Evolutionary conservation across 345 rosid genomes (phyloP).

Genomic region (Raphanus sativus): DNA sequence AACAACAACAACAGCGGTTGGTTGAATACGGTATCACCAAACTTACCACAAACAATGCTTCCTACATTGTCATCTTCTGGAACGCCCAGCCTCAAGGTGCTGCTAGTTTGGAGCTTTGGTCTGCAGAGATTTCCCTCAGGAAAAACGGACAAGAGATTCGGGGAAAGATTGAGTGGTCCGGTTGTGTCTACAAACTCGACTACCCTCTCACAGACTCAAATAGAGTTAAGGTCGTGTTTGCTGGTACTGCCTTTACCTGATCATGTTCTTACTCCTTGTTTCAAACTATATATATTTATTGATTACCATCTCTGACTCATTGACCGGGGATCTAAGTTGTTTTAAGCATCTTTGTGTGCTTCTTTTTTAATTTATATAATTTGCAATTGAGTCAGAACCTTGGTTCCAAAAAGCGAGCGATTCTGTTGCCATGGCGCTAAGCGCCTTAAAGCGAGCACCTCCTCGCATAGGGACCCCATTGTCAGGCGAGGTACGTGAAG

Average conservation of each 20-base stretch:
- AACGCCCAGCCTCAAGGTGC: neutral
- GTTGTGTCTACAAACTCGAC: neutral
- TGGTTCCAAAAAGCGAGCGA: no score
- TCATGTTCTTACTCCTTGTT: neutral
- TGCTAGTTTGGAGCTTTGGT: constrained; percentile 3
- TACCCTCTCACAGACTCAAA: neutral
- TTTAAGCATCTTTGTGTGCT: neutral
- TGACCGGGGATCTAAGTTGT: no score
- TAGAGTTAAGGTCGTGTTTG: neutral
- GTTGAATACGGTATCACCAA: neutral
- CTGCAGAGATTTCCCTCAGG: neutral
- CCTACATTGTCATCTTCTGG: constrained; percentile 2
- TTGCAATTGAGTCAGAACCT: neutral
- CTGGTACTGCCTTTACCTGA: neutral
- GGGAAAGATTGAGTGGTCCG: constrained; percentile 12
- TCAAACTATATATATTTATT: no score
- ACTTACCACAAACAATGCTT: neutral
- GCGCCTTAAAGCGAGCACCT: no score
- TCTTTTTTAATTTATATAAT: no score
- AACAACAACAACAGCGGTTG: neutral
- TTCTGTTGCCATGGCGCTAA: no score
- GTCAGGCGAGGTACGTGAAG: no score
- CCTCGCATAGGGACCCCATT: no score
- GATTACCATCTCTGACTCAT: neutral
- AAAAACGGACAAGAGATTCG: neutral